Base-by-base conservation (phyloP, 2,329 filamentous ascomycete genomes). In the Colletotrichum musae region DNA sequence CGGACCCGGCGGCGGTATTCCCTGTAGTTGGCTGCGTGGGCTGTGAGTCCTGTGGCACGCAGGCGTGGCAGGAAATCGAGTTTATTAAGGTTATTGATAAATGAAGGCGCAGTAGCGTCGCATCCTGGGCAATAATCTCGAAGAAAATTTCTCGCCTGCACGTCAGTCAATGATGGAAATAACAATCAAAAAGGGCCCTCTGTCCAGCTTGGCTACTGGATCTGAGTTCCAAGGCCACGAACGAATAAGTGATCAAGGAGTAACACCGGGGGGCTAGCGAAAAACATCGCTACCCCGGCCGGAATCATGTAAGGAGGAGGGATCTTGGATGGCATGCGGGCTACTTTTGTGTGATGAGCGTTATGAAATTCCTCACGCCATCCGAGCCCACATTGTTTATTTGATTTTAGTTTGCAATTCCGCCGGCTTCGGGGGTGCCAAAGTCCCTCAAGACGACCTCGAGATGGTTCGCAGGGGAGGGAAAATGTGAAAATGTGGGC, bases 401-500 rank as follows among this genome's bases (percentile, higher is more conserved):
- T 60, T 32, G 58, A 39, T 9, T 60, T 57, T 60, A 51, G 18
- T 13, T 43, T 15, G 41, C 41, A 12, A 43, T n/a, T n/a, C 6
- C 41, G 41, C 13, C 41, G 13, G 41, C 41, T n/a, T 15, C 15
- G 13, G 13, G 41, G 41, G 6, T 3, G 32, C 32, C 56, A 47
- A 16, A 58, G 43, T 24, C 43, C 36, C 12, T 43, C 62, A 54
- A 32, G 50, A 32, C 18, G 28, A 18, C n/a, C 12, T 18, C 47
- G 9, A 6, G 47, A 24, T 12, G 47, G n/a, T 24, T 21, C 21
- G 10, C 12, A 18, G n/a, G n/a, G 32, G 21, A 43, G 48, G 16
- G 18, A 21, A 45, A 21, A 58, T 36, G n/a, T 48, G 54, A 45
- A 65, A 69, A 54, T 59, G 66, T 68, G 66, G 54, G 53, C 10